A percentile compares a stretch with the other conserved stretches of the same genome.
phyloP scores from a whole-genome alignment of 495 filamentous ascomycete species.

The Neurospora sublineolata region DNA sequence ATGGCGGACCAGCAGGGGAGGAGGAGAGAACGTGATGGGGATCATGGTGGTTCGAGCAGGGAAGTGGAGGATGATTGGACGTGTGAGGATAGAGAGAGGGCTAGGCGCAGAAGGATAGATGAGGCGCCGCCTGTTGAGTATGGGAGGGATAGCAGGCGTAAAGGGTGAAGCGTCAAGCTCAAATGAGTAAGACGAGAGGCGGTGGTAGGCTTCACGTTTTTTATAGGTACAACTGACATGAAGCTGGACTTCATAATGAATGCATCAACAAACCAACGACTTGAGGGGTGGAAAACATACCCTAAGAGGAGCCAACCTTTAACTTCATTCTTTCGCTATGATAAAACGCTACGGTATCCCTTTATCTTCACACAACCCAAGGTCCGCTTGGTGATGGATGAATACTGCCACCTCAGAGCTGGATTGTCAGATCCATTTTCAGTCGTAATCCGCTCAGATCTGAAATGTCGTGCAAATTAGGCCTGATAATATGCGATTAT shows the following conservation, averaged over 20 bases:
- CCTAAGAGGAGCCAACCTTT: neutral
- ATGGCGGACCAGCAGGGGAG: constrained; percentile 57
- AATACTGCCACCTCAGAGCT: neutral
- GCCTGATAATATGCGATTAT: constrained; percentile 6
- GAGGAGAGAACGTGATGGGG: constrained; percentile 38
- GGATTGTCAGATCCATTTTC: neutral
- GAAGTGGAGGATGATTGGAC: neutral
- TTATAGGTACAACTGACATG: neutral
- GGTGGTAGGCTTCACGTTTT: neutral
- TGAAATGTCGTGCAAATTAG: neutral
- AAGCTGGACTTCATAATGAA: neutral
- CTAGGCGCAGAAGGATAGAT: neutral
- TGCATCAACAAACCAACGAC: neutral
- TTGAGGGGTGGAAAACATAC: neutral
- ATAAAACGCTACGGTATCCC: neutral
- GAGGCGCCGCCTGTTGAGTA: neutral
- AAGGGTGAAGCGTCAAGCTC: neutral
- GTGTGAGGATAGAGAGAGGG: constrained; percentile 43
- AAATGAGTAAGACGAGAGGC: neutral
- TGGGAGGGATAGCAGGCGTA: neutral
- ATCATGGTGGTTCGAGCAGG: constrained; percentile 10
- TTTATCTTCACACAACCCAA: neutral
- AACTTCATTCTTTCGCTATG: neutral
- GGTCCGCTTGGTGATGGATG: neutral
- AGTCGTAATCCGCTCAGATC: neutral